Evolutionary conservation across 352 stramenopile genomes (phyloP).

Genomic region (Pythium brassicae): DNA sequence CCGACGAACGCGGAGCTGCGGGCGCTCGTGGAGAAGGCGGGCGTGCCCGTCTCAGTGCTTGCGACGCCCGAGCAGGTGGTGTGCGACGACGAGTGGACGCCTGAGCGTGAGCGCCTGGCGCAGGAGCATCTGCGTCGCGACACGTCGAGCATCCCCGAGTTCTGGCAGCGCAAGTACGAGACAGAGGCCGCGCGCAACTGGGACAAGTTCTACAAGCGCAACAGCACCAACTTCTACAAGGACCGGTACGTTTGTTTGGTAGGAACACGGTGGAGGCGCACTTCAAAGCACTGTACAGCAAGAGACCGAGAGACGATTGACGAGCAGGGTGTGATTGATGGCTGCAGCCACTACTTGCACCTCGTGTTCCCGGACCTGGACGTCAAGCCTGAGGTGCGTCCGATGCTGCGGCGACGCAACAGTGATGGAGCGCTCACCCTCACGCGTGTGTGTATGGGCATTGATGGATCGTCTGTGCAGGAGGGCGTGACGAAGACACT

Average conservation of each 20-base stretch:
- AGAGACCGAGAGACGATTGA: too few species aligned
- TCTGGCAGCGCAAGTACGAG: constrained; percentile 88
- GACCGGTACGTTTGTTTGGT: constrained; percentile 57
- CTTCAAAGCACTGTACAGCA: too few species aligned
- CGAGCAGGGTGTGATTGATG: background rate
- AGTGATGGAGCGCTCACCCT: too few species aligned
- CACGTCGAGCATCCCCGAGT: constrained; percentile 70
- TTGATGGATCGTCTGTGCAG: background rate
- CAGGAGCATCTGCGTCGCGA: constrained; percentile 64
- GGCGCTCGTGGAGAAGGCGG: constrained; percentile 71
- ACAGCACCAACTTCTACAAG: constrained; percentile 95
- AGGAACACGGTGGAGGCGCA: too few species aligned
- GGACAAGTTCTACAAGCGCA: constrained; percentile 94
- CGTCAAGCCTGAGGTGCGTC: constrained; percentile 32
- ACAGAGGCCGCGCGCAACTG: constrained; percentile 83
- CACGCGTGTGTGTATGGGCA: background rate
- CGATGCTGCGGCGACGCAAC: background rate
- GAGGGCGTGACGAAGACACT: constrained; percentile 50
- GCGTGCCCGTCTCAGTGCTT: constrained; percentile 60
- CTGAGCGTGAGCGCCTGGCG: constrained; percentile 70
- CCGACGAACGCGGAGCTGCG: constrained; percentile 72
- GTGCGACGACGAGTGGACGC: constrained; percentile 80
- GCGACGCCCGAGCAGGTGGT: constrained; percentile 59
- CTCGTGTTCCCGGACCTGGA: constrained; percentile 89
- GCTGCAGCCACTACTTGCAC: constrained; percentile 86